phyloP scores from a whole-genome alignment of 441 rosid species.

The Brassica hybrid region DNA sequence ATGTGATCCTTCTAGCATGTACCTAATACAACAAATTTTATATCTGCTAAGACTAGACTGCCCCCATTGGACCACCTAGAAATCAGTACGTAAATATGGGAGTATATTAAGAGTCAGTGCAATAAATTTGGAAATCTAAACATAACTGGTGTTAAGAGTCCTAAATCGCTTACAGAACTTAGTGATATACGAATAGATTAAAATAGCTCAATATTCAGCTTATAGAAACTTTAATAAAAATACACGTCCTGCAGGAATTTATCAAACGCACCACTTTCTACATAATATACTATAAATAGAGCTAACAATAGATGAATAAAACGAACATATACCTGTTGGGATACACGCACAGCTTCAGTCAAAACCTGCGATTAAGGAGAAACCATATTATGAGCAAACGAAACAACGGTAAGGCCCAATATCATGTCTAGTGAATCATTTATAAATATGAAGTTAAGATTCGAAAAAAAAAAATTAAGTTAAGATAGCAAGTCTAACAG shows the following conservation, averaged over 20 bases:
- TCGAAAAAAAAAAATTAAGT: too few relatives aligned
- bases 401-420: background rate
- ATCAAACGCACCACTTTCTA: slow-evolving; percentile 24
- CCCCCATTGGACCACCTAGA: slow-evolving; percentile 8
- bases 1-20: slow-evolving; percentile 24
- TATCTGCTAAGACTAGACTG: slow-evolving; percentile 19
- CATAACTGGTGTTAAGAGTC: background rate
- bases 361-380: slow-evolving; percentile 67
- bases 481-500: slow-evolving; percentile 17
- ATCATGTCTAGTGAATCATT: slow-evolving; percentile 7
- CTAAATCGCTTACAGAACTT: background rate
- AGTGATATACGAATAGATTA: slow-evolving; percentile 7
- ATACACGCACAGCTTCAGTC: slow-evolving; percentile 88
- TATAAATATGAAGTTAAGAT: slow-evolving; percentile 19
- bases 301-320: slow-evolving; percentile 15
- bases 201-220: slow-evolving; percentile 22
- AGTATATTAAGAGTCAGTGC: slow-evolving; percentile 4
- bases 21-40: slow-evolving; percentile 10
- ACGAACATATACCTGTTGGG: slow-evolving; percentile 69
- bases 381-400: slow-evolving; percentile 30
- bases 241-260: slow-evolving; percentile 13
- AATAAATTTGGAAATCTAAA: slow-evolving; percentile 12
- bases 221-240: slow-evolving; percentile 24
- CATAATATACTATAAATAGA: slow-evolving; percentile 18
- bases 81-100: slow-evolving; percentile 4